Evolutionary conservation across 257 asterid species (phyloP).

Genomic region (Solanum rostratum): DNA sequence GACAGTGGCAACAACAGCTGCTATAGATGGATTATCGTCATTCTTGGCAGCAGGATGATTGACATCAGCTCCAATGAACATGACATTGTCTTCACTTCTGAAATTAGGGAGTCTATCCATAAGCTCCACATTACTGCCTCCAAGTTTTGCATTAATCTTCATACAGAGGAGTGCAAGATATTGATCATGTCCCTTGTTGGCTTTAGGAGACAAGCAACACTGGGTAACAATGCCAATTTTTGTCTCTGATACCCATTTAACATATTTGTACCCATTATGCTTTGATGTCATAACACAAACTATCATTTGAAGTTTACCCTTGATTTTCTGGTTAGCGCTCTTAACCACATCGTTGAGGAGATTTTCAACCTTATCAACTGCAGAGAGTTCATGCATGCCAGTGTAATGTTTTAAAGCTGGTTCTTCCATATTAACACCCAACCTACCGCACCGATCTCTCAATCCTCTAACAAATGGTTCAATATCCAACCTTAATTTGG

Average conservation of each 20-base stretch:
- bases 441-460: conserved; percentile 12
- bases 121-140: conserved; percentile 61
- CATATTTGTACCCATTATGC: conserved; percentile 41
- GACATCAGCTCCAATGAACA: conserved; percentile 86
- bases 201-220: conserved; percentile 25
- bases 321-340: not conserved
- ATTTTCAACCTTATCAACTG: conserved; percentile 12
- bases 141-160: conserved; percentile 66
- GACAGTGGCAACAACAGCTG: conserved; percentile 65
- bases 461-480: conserved; percentile 18
- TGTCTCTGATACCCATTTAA: conserved; percentile 60
- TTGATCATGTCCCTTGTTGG: conserved; percentile 34
- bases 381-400: conserved; percentile 25
- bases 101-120: conserved; percentile 29
- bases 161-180: conserved; percentile 46
- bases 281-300: conserved; percentile 41
- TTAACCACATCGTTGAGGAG: conserved; percentile 20
- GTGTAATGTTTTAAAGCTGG: conserved; percentile 11
- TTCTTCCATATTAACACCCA: conserved; percentile 32
- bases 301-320: conserved; percentile 36
- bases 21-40: conserved; percentile 51
- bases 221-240: conserved; percentile 54
- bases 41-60: conserved; percentile 56
- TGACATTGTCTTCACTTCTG: conserved; percentile 30
- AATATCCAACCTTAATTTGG: not conserved